These are phyloP conservation scores for Fraxinus americana DNA, from an alignment of 257 asterid genomes.

Conservation along the genomic window DNA sequence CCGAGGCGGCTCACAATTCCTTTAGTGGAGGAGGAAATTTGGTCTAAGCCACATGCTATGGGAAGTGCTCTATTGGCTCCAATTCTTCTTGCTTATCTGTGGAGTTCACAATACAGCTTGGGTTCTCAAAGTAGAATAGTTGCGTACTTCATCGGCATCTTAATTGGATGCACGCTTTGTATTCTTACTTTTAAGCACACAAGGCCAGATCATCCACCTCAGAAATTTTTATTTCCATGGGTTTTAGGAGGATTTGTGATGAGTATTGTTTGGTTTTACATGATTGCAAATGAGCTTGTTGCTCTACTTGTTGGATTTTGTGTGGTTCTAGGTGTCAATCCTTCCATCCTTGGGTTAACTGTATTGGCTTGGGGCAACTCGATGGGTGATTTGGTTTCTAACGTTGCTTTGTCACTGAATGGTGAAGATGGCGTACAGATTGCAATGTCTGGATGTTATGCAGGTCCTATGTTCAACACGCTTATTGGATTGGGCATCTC, in stretches of 20 bases:
- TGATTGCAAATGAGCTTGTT: slow-evolving; percentile 56
- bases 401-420: slow-evolving; percentile 46
- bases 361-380: slow-evolving; percentile 37
- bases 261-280: slow-evolving; percentile 59
- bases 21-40: slow-evolving; percentile 43
- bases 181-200: slow-evolving; percentile 43
- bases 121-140: slow-evolving; percentile 22
- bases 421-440: slow-evolving; percentile 58
- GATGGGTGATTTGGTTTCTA: slow-evolving; percentile 53
- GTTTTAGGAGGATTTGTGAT: slow-evolving; percentile 50
- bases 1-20: slow-evolving; percentile 52
- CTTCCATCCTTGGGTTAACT: slow-evolving; percentile 51
- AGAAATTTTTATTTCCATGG: slow-evolving; percentile 43
- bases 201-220: slow-evolving; percentile 44
- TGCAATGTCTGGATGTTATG: slow-evolving; percentile 57
- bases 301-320: slow-evolving; percentile 49
- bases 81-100: slow-evolving; percentile 37
- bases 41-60: slow-evolving; percentile 49
- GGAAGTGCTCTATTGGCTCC: slow-evolving; percentile 49
- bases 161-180: slow-evolving; percentile 34
- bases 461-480: slow-evolving; percentile 57
- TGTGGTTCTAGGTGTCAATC: slow-evolving; percentile 41
- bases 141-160: slow-evolving; percentile 34
- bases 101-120: slow-evolving; percentile 26
- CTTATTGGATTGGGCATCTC: slow-evolving; percentile 50